Percentiles rank a stretch among this genome's conserved stretches.
These are phyloP conservation scores for Amborella trichopoda DNA, from an alignment of 164 flowering plant genomes.

Conservation along the genomic window DNA sequence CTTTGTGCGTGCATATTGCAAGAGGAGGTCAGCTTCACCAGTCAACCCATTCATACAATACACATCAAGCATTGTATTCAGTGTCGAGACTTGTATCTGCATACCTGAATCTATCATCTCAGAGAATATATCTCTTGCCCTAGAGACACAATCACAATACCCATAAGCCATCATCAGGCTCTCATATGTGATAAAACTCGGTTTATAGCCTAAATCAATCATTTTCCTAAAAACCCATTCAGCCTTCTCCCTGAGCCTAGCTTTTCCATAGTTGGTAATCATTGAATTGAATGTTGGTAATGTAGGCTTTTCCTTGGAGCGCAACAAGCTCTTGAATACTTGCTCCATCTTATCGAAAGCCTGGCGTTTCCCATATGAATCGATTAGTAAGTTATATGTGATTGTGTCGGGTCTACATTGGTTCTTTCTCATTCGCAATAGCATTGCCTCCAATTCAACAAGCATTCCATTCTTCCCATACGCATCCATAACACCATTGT, in stretches of 20 bases:
- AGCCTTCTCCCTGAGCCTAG: slow-evolving; percentile 69
- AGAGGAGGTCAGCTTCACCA: slow-evolving; percentile 55
- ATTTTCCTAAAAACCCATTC: slow-evolving; percentile 45
- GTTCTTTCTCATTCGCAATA: slow-evolving; percentile 62
- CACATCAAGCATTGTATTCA: slow-evolving; percentile 85
- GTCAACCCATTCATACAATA: slow-evolving; percentile 74
- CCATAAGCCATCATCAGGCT: slow-evolving; percentile 75
- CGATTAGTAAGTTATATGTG: slow-evolving; percentile 79
- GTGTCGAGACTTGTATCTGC: slow-evolving; percentile 56
- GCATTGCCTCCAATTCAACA: slow-evolving; percentile 74
- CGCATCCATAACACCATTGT: slow-evolving; percentile 93
- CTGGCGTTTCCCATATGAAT: slow-evolving; percentile 86
- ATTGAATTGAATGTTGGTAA: slow-evolving; percentile 89
- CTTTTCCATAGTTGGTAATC: slow-evolving; percentile 90
- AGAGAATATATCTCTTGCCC: slow-evolving; percentile 65
- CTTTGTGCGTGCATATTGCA: slow-evolving; percentile 26
- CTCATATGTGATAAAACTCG: slow-evolving; percentile 76
- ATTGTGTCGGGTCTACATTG: slow-evolving; percentile 76
- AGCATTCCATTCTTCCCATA: slow-evolving; percentile 92
- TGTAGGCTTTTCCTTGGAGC: slow-evolving; percentile 76
- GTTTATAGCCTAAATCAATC: slow-evolving; percentile 48
- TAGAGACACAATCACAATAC: slow-evolving; percentile 59
- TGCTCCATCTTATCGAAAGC: slow-evolving; percentile 92
- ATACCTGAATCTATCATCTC: slow-evolving; percentile 32
- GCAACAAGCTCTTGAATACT: slow-evolving; percentile 67